phyloP scores from a whole-genome alignment of 169 alveolate genomes.

The Cryptosporidium meleagridis region DNA sequence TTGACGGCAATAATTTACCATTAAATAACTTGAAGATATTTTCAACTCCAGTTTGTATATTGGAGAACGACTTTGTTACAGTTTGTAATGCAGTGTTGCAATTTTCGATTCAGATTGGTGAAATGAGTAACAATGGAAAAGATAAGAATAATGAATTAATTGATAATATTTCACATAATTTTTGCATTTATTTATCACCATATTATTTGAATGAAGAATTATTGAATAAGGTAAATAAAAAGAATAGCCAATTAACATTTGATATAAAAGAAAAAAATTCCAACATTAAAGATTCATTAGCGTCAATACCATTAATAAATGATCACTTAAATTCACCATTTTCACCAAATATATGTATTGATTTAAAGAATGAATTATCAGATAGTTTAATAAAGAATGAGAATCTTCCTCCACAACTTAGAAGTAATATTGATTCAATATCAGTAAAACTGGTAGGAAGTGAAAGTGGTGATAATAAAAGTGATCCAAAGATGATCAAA shows the following conservation, averaged over 20 bases:
- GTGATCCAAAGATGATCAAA: constrained; percentile 31
- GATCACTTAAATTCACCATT: constrained; percentile 34
- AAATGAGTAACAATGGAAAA: not conserved
- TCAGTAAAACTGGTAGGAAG: not conserved
- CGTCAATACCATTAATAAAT: constrained; percentile 35
- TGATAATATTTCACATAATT: constrained; percentile 9
- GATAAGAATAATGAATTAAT: not conserved
- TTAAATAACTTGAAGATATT: constrained; percentile 45
- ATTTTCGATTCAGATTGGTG: constrained; percentile 23
- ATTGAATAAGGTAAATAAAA: not conserved
- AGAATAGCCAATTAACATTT: too few species aligned
- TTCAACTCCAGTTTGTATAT: constrained; percentile 48
- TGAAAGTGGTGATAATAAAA: not conserved
- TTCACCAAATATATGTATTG: constrained; percentile 67
- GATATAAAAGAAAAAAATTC: not conserved
- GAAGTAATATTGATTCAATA: constrained; percentile 42
- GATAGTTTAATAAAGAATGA: constrained; percentile 29
- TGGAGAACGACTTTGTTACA: constrained; percentile 52
- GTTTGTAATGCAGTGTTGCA: constrained; percentile 19
- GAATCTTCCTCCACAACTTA: constrained; percentile 48
- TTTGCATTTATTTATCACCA: constrained; percentile 61
- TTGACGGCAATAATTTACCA: constrained; percentile 13
- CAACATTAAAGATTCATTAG: not conserved
- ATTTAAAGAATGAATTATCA: not conserved
- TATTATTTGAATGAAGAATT: constrained; percentile 21